Conservation (phyloP, 345 rosid species). For the Stellera chamaejasme region DNA sequence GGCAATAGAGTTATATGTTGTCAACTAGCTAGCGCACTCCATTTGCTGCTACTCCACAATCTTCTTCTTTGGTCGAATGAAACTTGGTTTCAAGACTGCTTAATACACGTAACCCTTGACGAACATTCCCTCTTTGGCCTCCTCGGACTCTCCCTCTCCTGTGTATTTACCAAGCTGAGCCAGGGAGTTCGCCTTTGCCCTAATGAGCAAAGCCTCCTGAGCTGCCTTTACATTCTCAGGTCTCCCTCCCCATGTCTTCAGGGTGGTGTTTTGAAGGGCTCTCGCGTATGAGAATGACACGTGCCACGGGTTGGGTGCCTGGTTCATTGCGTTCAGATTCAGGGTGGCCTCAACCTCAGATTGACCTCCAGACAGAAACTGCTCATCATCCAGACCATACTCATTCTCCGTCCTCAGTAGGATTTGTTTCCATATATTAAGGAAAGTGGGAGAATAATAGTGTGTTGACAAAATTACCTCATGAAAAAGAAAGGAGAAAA, state of each 20-base stretch:
- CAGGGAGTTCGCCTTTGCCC: conserved; percentile 82
- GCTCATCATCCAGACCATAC: conserved; percentile 16
- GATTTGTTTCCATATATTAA: no score
- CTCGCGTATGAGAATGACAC: conserved; percentile 97
- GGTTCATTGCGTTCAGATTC: conserved; percentile 96
- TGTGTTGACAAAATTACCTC: no score
- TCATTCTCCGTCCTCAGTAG: no score
- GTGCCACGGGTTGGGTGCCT: conserved; percentile 79
- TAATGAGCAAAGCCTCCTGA: conserved; percentile 54
- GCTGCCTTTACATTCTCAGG: conserved; percentile 79
- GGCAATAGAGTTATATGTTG: neutral
- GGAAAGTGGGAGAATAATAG: no score
- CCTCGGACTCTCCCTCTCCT: conserved; percentile 79
- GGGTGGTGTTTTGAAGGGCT: conserved; percentile 85
- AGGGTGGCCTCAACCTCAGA: conserved; percentile 95
- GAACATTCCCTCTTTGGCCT: conserved; percentile 85
- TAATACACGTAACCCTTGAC: conserved; percentile 80
- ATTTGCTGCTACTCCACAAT: neutral
- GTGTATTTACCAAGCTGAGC: conserved; percentile 96
- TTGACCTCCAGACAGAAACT: conserved; percentile 98
- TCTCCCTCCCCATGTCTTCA: conserved; percentile 88
- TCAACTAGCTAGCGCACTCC: neutral
- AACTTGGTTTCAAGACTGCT: conserved; percentile 7
- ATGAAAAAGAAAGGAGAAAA: no score
- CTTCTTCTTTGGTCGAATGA: neutral